A percentile compares a stretch with the other conserved stretches of the same genome.
These are phyloP conservation scores for Fomitopsis pulvina DNA, from an alignment of 768 basidiomycete genomes.

Conservation along the genomic window DNA sequence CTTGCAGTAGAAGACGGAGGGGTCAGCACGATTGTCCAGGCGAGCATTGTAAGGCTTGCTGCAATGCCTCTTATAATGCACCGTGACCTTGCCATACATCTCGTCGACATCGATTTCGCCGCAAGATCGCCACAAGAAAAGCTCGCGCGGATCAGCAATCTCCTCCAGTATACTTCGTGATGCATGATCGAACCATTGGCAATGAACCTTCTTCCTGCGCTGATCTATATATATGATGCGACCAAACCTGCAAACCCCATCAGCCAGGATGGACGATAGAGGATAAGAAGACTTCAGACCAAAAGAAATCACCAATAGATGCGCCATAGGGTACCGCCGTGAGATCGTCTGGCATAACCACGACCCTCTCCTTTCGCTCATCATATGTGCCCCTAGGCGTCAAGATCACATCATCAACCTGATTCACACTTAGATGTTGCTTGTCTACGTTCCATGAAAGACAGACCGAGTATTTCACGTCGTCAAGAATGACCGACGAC, in stretches of 20 bases:
- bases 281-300: constrained; percentile 34
- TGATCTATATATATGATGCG: constrained; percentile 49
- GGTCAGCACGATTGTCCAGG: constrained; percentile 15
- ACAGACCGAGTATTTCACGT: constrained; percentile 29
- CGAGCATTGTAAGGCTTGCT: not conserved
- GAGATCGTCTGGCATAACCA: constrained; percentile 27
- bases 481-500: constrained; percentile 37
- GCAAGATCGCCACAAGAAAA: constrained; percentile 58
- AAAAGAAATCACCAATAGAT: constrained; percentile 54
- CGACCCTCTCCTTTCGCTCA: constrained; percentile 25
- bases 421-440: too few relatives aligned
- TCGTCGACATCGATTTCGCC: constrained; percentile 28
- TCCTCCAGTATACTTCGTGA: constrained; percentile 55
- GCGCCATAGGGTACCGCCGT: constrained; percentile 31
- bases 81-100: constrained; percentile 43
- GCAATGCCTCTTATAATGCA: constrained; percentile 26
- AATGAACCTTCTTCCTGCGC: constrained; percentile 41
- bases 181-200: constrained; percentile 74
- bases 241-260: constrained; percentile 51
- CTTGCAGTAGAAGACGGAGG: constrained; percentile 54
- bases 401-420: constrained; percentile 63
- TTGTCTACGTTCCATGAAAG: not conserved
- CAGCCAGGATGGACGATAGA: not conserved
- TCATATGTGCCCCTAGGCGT: constrained; percentile 34
- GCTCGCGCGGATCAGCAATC: constrained; percentile 53